These are phyloP conservation scores for Sphenostylis stenocarpa DNA, from an alignment of 306 rosid species.

Conservation along the genomic window DNA sequence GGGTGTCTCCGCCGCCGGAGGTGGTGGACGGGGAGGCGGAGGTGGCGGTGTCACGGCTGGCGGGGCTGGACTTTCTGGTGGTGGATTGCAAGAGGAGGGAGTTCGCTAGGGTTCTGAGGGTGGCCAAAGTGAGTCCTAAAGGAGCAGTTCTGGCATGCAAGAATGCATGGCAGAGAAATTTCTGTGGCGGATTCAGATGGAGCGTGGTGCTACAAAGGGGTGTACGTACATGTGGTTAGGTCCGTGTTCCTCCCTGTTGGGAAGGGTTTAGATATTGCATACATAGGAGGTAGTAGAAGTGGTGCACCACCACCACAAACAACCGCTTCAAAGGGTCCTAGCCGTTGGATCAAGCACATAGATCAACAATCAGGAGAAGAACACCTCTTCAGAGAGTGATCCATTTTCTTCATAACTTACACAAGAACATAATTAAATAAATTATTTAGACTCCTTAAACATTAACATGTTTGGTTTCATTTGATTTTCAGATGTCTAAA, in stretches of 20 bases:
- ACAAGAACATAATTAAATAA: neutral
- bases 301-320: neutral
- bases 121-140: constrained; percentile 44
- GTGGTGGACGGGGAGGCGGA: constrained; percentile 58
- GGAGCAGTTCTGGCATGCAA: constrained; percentile 87
- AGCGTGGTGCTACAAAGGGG: constrained; percentile 55
- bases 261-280: constrained; percentile 81
- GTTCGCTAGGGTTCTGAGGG: constrained; percentile 62
- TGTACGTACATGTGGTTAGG: constrained; percentile 77
- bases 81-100: constrained; percentile 67
- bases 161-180: constrained; percentile 59
- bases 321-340: constrained; percentile 19
- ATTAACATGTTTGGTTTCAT: neutral
- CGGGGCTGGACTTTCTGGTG: constrained; percentile 69
- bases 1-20: constrained; percentile 44
- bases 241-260: constrained; percentile 79
- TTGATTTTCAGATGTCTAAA: neutral
- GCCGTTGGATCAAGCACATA: constrained; percentile 80
- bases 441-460: neutral
- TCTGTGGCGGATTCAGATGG: constrained; percentile 57
- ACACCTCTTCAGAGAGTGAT: constrained; percentile 56
- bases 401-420: neutral
- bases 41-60: constrained; percentile 25
- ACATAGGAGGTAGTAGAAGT: constrained; percentile 64
- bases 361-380: constrained; percentile 82